Base-by-base conservation (phyloP, 2,329 filamentous ascomycete genomes). In the Cercospora janseana region DNA sequence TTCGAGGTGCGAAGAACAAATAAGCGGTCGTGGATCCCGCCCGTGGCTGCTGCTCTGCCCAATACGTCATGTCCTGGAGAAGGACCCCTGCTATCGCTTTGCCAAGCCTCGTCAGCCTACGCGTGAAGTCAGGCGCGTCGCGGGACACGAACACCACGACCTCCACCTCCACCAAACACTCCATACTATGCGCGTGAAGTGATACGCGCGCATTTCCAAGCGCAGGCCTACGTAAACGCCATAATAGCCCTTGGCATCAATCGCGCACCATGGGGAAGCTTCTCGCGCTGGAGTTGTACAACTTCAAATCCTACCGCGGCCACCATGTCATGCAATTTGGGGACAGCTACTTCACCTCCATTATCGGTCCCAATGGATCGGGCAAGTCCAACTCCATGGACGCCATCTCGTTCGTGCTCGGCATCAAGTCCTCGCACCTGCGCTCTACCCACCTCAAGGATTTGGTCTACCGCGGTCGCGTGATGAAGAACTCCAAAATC, bases 371-470 rank as follows among this genome's bases (percentile, higher is more conserved):
- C 69, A 98, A 98, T 91, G 93, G 93, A 76, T 97, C 93, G 27
- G 93, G 93, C 59, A 98, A 98, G 72, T 98, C 93, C 15, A 98
- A 98, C 70, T 95, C 91, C 53, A 98, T 98, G 93, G 93, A 98
- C 70, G 93, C 93, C 61, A 98, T 98, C 62, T 98, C 93, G 60
- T 98, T 98, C 72, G 93, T 98, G 52, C 81, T 98, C 50, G 93
- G 93, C 59, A 97, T 98, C 70, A 96, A 97, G 70, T 98, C 93
- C 3, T 94, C 92, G n/a, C 92, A 97, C 69, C 78, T 98, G 47
- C 89, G 93, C 64, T 98, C 94, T 3, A 83, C 89, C 27, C 90
- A 97, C 64, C 81, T 98, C 18, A 88, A 89, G 70, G 93, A 98
- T 67, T 80, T 98, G 27, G 88, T 98, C 47, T 98, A 98, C 69